Evolutionary conservation across 352 stramenopile genomes (phyloP), one percentile per base, ranked within the genome.

Genomic region (Globisporangium apiculatum): DNA sequence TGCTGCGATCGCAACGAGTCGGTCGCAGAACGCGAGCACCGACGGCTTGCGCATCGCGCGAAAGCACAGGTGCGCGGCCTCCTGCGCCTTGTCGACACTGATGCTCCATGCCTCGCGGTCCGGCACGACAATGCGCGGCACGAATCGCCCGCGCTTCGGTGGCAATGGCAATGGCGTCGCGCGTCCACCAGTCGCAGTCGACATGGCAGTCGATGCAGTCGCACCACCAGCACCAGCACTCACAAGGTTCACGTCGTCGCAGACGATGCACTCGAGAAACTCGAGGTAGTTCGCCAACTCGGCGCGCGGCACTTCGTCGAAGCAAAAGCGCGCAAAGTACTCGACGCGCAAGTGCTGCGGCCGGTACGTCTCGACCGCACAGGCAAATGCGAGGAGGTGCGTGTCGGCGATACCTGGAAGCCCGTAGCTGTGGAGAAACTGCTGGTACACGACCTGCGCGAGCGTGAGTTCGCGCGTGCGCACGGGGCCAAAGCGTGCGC

Each of bases 361-460:
- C 1, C 82, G 84, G 48, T 89, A 92, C 5, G 54, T 62, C 43
- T 94, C 84, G 0, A 91, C 53, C 7, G 84, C 79, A 52, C 75
- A 89, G 2, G 79, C 84, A 42, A 91, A 87, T 0, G 79, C 82
- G 14, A 92, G 61, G 41, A 94, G 50, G 43, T 94, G 82, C 76
- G 87, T 89, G 51, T 91, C 84, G 4, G 83, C 83, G 52, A 93
- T 93, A 4, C 64, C 68, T 3, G 84, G 84, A 0, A 91, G 66
- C 0, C 79, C 84, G n/a, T 92, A 92, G 50, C 71, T 83, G 56
- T 92, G 82, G 46, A 94, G 61, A 57, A 92, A 89, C 40, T 80
- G 85, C 63, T 92, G 82, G 58, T 91, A 94, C 38, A 90, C 80
- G 38, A 91, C 77, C 48, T 90, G 76, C 1, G 78, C 79, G 4